Base-by-base conservation (phyloP, 768 basidiomycete species). In the Pleurotus sapidus region DNA sequence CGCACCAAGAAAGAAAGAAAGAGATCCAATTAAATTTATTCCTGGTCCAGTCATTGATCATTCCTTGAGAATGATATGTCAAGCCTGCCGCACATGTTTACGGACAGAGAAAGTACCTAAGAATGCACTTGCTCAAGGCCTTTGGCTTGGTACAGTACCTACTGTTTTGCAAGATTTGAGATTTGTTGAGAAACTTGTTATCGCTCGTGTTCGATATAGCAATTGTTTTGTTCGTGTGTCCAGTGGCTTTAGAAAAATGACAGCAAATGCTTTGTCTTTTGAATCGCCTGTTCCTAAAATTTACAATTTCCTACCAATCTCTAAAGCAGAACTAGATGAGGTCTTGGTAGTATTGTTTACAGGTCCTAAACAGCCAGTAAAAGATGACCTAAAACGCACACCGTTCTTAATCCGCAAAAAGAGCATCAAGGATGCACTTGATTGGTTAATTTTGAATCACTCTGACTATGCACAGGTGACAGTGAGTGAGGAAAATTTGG, bases 101-200 rank as follows among this genome's bases (percentile, higher is more conserved):
- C 18, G 17, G 11, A 59, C 48, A 20, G 50, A 40, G 17, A 62
- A 56, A 25, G 42, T 47, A 14, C 64, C 67, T 9, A 27, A 39
- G n/a, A 30, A 57, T 38, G 57, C 65, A 3, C 48, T 73, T 15
- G 70, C 69, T 1, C 68, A 69, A 63, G 70, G 70, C 1, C 47
- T 72, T 2, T 73, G 71, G 70, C 7, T 73, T 9, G 71, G 72
- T 7, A 59, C 66, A 2, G 63, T 70, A 4, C 72, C 68, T 7
- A 0, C 14, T 3, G 63, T 62, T 34, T 45, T 73, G 11, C 15
- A 56, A 18, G 27, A 47, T 11, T 57, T 72, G 1, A 59, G 39
- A 8, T 70, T 62, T 49, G 49, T 57, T 9, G 71, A 73, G 57
- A 60, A 64, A 48, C 9, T 70, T 1, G 14, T 49, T 2, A 49